phyloP scores from a whole-genome alignment of 768 basidiomycete species.

The Pleurotus giganteus region DNA sequence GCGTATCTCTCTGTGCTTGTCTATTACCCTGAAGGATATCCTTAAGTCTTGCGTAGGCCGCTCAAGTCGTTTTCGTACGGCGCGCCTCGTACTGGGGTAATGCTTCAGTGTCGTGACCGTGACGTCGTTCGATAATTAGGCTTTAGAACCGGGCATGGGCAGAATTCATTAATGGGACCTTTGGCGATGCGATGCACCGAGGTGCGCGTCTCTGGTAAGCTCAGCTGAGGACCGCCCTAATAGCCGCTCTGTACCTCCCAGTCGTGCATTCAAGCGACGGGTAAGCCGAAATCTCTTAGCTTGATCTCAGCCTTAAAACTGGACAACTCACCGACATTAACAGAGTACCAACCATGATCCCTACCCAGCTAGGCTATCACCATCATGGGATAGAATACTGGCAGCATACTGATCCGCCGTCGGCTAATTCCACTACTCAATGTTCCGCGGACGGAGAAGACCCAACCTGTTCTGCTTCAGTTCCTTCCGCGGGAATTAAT shows the following conservation, averaged over 20 bases:
- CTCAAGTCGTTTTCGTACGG: slow-evolving; percentile 48
- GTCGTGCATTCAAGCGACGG: slow-evolving; percentile 53
- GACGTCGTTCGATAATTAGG: not conserved
- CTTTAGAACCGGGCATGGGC: slow-evolving; percentile 47
- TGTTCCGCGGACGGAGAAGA: slow-evolving; percentile 26
- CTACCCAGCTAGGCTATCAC: slow-evolving; percentile 44
- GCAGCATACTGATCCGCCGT: slow-evolving; percentile 22
- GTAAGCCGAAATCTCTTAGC: slow-evolving; percentile 19
- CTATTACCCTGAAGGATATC: not conserved
- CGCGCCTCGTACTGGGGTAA: slow-evolving; percentile 45
- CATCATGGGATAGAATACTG: slow-evolving; percentile 47
- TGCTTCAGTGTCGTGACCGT: slow-evolving; percentile 12
- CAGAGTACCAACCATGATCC: slow-evolving; percentile 54
- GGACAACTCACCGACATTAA: not conserved
- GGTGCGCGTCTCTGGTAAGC: slow-evolving; percentile 25
- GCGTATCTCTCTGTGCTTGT: slow-evolving; percentile 11
- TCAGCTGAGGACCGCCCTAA: not conserved
- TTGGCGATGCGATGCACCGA: slow-evolving; percentile 40
- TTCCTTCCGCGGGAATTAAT: slow-evolving; percentile 22
- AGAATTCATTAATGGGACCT: slow-evolving; percentile 38
- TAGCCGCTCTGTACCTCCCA: slow-evolving; percentile 15
- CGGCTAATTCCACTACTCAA: slow-evolving; percentile 18
- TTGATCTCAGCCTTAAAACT: not conserved
- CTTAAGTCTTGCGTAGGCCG: slow-evolving; percentile 23
- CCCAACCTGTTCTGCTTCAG: slow-evolving; percentile 20